phyloP scores from a whole-genome alignment of 306 rosid genomes.

The Trifolium subterraneum region DNA sequence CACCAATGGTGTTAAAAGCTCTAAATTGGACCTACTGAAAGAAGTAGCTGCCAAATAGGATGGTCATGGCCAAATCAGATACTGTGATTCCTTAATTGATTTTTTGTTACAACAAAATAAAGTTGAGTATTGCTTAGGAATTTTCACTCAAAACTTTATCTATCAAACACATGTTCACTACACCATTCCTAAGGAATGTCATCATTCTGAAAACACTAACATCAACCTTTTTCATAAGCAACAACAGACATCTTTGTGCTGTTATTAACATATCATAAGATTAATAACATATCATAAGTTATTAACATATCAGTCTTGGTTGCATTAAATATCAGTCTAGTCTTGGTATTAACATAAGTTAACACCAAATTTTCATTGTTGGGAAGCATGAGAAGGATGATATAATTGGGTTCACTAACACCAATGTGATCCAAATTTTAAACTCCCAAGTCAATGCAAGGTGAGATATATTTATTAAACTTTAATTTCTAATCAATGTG shows the following conservation, averaged over 20 bases:
- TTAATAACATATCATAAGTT: no score
- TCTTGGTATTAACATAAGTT: no score
- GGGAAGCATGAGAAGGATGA: neutral
- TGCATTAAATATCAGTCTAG: no score
- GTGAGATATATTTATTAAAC: neutral
- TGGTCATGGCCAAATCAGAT: slow-evolving; percentile 32
- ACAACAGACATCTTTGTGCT: no score
- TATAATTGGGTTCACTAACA: neutral
- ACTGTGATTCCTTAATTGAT: slow-evolving; percentile 19
- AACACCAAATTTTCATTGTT: slow-evolving; percentile 19
- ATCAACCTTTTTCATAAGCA: no score
- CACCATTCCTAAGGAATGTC: slow-evolving; percentile 1
- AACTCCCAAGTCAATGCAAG: neutral
- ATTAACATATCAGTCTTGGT: no score
- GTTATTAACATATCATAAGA: neutral
- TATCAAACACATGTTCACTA: neutral
- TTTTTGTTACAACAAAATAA: slow-evolving; percentile 32
- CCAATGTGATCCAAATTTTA: neutral
- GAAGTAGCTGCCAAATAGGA: slow-evolving; percentile 72
- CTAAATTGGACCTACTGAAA: slow-evolving; percentile 68
- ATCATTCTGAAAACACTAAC: slow-evolving; percentile 9
- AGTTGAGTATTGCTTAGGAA: neutral
- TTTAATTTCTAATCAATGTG: neutral
- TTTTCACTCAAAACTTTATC: neutral
- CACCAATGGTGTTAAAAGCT: slow-evolving; percentile 59